phyloP scores from a whole-genome alignment of 2,329 filamentous ascomycete genomes.

The Penicillium sp. region DNA sequence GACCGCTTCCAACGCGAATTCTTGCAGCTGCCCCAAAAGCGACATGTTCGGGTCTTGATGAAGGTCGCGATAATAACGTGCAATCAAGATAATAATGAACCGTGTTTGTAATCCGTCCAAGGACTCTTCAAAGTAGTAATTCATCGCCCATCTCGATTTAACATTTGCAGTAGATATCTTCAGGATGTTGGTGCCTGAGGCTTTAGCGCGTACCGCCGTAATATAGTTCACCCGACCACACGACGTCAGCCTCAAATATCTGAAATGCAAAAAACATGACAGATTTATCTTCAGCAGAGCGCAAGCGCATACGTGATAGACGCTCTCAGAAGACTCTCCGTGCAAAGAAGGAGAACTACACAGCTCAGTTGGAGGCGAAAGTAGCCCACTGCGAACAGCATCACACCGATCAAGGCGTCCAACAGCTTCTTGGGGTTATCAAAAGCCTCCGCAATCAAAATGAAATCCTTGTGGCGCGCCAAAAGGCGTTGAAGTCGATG shows the following conservation, averaged over 20 bases:
- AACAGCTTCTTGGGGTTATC: conserved; percentile 21
- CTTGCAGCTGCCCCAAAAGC: not conserved
- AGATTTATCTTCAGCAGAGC: not conserved
- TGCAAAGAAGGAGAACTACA: not conserved
- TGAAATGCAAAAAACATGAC: not conserved
- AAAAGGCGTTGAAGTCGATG: conserved; percentile 16
- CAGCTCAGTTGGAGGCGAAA: conserved; percentile 12
- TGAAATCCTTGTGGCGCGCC: conserved; percentile 17
- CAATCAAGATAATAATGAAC: too few species aligned
- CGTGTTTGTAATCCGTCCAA: too few species aligned
- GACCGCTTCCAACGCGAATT: not conserved
- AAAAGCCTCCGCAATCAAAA: conserved; percentile 23
- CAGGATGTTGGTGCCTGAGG: too few species aligned
- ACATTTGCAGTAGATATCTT: too few species aligned
- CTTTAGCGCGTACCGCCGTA: not conserved
- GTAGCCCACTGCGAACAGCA: conserved; percentile 26
- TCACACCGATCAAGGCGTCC: conserved; percentile 19
- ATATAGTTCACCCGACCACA: not conserved
- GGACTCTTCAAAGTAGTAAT: too few species aligned
- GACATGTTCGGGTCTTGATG: too few species aligned
- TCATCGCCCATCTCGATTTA: too few species aligned
- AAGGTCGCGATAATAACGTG: too few species aligned
- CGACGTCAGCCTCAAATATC: not conserved
- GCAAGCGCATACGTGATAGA: not conserved
- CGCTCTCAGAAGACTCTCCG: not conserved